A percentile compares a stretch with the other conserved stretches of the same genome.
These are phyloP conservation scores for Beauveria varroae DNA, from an alignment of 2,329 filamentous ascomycete species.

Conservation along the genomic window DNA sequence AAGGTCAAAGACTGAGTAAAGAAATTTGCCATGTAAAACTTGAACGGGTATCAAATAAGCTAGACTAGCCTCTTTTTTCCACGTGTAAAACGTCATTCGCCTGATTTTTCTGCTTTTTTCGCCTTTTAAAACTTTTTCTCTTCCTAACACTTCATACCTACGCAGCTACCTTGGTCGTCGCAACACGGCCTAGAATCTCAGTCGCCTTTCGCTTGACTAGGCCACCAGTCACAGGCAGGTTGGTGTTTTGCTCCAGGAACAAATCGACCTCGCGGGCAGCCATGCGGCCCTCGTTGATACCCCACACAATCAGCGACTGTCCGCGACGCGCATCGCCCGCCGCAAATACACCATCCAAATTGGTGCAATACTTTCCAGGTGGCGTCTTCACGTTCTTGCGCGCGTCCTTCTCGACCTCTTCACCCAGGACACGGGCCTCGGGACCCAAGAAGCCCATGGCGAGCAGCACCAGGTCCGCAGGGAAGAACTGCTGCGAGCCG, in stretches of 20 bases:
- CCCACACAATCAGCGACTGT: conserved; percentile 94
- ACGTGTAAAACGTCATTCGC: too few relatives aligned
- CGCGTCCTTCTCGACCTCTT: conserved; percentile 82
- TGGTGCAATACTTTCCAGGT: conserved; percentile 80
- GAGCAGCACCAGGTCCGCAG: conserved; percentile 84
- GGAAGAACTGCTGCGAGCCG: conserved; percentile 91
- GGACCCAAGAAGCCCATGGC: conserved; percentile 98
- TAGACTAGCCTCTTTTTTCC: background rate
- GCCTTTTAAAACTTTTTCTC: background rate
- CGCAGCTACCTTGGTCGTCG: background rate
- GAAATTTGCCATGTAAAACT: background rate
- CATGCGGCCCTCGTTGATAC: conserved; percentile 95
- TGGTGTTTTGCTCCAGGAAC: conserved; percentile 72
- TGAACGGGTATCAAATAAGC: background rate
- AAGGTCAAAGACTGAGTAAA: too few relatives aligned
- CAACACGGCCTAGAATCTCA: conserved; percentile 47
- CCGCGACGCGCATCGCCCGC: conserved; percentile 93
- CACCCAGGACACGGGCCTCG: conserved; percentile 78
- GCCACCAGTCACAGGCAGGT: conserved; percentile 83
- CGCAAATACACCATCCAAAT: conserved; percentile 80
- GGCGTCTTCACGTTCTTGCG: conserved; percentile 96
- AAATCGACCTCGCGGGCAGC: conserved; percentile 86
- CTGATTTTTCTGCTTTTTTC: background rate
- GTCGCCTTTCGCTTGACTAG: conserved; percentile 80
- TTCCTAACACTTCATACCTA: background rate